A percentile compares a stretch with the other conserved stretches of the same genome.
Evolutionary conservation across 192 early-diverging fungal genomes (phyloP).

Genomic region (Coemansia sp.): DNA sequence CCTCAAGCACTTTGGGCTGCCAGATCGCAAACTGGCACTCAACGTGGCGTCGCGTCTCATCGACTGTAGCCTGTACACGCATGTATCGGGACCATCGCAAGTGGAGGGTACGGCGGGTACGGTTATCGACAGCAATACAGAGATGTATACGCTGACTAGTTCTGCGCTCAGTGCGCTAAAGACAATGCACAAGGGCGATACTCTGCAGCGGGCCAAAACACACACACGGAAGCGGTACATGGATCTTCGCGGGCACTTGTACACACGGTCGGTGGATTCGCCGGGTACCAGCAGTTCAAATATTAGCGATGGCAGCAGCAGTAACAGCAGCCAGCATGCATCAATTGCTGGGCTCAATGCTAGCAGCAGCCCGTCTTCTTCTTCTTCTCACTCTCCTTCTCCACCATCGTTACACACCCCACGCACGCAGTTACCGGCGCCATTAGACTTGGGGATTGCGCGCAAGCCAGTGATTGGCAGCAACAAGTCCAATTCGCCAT

Average conservation of each 20-base stretch:
- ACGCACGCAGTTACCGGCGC: slow-evolving; percentile 19
- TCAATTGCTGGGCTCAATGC: background rate
- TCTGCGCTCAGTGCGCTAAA: slow-evolving; percentile 28
- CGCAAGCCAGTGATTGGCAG: background rate
- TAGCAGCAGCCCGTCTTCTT: background rate
- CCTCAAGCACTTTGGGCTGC: slow-evolving; percentile 45
- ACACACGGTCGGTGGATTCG: slow-evolving; percentile 18
- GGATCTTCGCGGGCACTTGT: slow-evolving; percentile 34
- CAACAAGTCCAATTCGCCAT: slow-evolving; percentile 13
- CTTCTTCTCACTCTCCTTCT: background rate
- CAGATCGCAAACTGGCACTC: slow-evolving; percentile 42
- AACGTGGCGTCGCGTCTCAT: slow-evolving; percentile 46
- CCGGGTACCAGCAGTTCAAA: slow-evolving; percentile 1
- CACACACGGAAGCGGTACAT: slow-evolving; percentile 44
- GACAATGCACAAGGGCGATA: slow-evolving; percentile 25
- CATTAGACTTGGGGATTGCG: slow-evolving; percentile 21
- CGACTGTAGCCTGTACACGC: slow-evolving; percentile 50
- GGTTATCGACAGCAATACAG: slow-evolving; percentile 48
- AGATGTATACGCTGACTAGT: slow-evolving; percentile 48
- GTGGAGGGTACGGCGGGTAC: background rate
- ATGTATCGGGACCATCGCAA: slow-evolving; percentile 39
- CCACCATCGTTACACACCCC: no score
- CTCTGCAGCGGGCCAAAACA: slow-evolving; percentile 36
- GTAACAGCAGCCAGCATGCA: slow-evolving; percentile 5
- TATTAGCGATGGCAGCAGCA: background rate